Evolutionary conservation across 1,139 yeast species (phyloP), one percentile per base, ranked within the genome.

Genomic region (Kodamaea ohmeri): DNA sequence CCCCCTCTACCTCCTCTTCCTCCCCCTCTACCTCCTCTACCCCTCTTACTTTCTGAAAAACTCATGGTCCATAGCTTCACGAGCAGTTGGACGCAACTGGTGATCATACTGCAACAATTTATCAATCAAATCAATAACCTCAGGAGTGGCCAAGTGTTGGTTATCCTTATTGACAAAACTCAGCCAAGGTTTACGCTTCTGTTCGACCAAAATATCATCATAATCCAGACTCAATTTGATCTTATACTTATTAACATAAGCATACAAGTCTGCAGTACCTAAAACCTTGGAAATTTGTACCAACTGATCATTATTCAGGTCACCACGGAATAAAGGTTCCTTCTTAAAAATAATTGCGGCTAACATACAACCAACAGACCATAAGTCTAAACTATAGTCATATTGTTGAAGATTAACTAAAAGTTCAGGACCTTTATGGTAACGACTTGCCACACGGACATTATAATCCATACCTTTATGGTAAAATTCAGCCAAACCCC

Each of bases 401-500:
- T 84, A 84, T 52, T 79, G 83, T 56, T 81, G 83, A 47, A 79
- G 73, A 58, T 84, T 83, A 14, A 84, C 82, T 45, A 84, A 68
- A 41, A 84, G 63, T 53, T 84, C 94, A 1, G 94, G 94, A 0
- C 90, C 94, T 61, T 84, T 84, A 56, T 81, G 87, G 55, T 83
- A 83, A 48, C 94, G 68, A 4, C 88, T 80, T 0, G 94, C 92
- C 25, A 84, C 94, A 46, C 94, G 65, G 6, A 84, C 92, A 52
- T 84, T 84, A 55, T 82, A 84, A 51, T 83, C 90, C 54, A 78
- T 82, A 4, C 88, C 88, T 7, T 80, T 76, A 51, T 83, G 92
- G 55, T 84, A 84, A 53, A 83, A 84, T 55, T 84, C 94, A 4
- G 94, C 92, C 38, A 84, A 64, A 27, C 94, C 94, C 94, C 94